These are phyloP conservation scores for Fibroporia radiculosa DNA, from an alignment of 768 basidiomycete species.

Conservation along the genomic window DNA sequence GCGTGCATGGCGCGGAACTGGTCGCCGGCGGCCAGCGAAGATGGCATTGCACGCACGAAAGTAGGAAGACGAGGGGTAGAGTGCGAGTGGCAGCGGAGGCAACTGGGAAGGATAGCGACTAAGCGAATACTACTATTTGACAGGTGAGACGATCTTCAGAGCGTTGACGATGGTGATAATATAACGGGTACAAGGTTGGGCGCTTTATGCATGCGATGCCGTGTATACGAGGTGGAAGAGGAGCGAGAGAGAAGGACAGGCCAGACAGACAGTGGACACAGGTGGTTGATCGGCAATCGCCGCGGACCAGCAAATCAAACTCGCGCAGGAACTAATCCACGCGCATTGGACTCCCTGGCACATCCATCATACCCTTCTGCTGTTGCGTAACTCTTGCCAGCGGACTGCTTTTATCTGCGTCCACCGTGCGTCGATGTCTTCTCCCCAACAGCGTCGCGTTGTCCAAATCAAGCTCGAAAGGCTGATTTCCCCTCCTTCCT, in stretches of 20 bases:
- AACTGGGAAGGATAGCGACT: too few relatives aligned
- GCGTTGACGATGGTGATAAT: neutral
- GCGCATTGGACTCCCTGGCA: slow-evolving; percentile 16
- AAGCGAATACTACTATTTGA: too few relatives aligned
- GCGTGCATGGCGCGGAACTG: too few relatives aligned
- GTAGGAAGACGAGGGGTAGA: too few relatives aligned
- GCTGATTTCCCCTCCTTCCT: slow-evolving; percentile 19
- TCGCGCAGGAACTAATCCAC: slow-evolving; percentile 7
- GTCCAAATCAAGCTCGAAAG: slow-evolving; percentile 83
- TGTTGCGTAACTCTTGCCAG: slow-evolving; percentile 3
- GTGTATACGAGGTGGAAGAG: neutral
- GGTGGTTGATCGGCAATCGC: neutral
- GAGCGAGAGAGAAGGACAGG: neutral
- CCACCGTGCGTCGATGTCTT: slow-evolving; percentile 37
- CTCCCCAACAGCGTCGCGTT: slow-evolving; percentile 81
- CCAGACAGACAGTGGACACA: neutral
- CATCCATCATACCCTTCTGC: slow-evolving; percentile 6
- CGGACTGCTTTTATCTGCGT: slow-evolving; percentile 10
- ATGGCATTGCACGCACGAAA: too few relatives aligned
- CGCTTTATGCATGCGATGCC: neutral
- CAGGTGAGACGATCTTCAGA: neutral
- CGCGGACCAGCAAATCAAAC: neutral
- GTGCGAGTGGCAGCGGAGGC: too few relatives aligned
- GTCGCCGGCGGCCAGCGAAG: too few relatives aligned
- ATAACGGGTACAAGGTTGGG: neutral